Percentiles rank a stretch among this genome's conserved stretches.
Evolutionary conservation across 2,329 filamentous ascomycete genomes (phyloP).

Genomic region (Byssoonygena ceratinophila): DNA sequence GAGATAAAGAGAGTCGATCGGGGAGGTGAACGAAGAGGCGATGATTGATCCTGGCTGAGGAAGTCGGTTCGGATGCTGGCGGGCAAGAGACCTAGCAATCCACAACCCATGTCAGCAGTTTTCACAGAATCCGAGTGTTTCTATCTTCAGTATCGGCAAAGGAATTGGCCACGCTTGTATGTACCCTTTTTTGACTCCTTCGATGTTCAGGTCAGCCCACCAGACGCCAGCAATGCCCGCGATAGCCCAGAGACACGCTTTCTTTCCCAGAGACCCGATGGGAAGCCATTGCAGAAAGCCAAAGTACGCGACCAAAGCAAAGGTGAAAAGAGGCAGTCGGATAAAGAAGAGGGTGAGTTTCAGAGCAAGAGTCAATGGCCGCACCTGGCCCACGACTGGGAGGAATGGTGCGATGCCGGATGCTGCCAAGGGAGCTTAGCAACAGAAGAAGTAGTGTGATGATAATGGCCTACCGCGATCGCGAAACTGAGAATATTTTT

Average conservation of each 20-base stretch:
- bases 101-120: neutral
- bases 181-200: conserved; percentile 84
- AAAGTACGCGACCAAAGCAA: conserved; percentile 61
- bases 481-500: conserved; percentile 88
- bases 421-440: conserved; percentile 44
- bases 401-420: conserved; percentile 96
- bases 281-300: conserved; percentile 73
- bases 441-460: conserved; percentile 7
- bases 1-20: conserved; percentile 85
- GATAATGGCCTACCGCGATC: conserved; percentile 58
- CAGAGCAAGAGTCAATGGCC: conserved; percentile 52
- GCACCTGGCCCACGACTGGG: conserved; percentile 58
- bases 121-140: no score
- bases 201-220: conserved; percentile 98
- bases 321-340: conserved; percentile 66
- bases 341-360: conserved; percentile 66
- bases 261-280: conserved; percentile 57
- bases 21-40: conserved; percentile 81
- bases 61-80: conserved; percentile 61
- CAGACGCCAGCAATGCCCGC: conserved; percentile 84
- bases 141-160: neutral
- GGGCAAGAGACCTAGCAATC: conserved; percentile 51
- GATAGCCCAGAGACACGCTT: conserved; percentile 76
- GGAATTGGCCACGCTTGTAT: no score
- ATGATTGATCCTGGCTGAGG: conserved; percentile 74